These are phyloP conservation scores for Pisolithus albus DNA, from an alignment of 768 basidiomycete species.

Conservation along the genomic window DNA sequence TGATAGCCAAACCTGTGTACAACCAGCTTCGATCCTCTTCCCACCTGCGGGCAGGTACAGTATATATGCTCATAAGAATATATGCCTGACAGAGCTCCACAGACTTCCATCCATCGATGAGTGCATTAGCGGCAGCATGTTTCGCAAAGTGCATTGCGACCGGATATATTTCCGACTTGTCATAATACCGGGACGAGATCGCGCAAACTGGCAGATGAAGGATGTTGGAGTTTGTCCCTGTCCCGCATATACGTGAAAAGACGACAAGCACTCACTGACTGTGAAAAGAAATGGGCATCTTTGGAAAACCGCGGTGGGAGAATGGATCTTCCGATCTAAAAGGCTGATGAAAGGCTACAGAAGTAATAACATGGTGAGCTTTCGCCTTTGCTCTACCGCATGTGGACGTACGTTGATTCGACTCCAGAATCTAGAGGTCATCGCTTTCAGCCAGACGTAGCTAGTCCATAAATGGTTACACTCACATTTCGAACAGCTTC, in stretches of 20 bases:
- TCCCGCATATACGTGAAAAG: neutral
- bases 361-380: neutral
- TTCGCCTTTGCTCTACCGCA: neutral
- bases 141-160: constrained; percentile 88
- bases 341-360: constrained; percentile 59
- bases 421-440: constrained; percentile 53
- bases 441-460: constrained; percentile 4
- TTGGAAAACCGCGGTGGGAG: constrained; percentile 68
- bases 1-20: constrained; percentile 81
- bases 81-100: constrained; percentile 91
- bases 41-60: constrained; percentile 75
- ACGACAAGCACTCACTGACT: constrained; percentile 49
- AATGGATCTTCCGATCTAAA: constrained; percentile 77
- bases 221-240: neutral
- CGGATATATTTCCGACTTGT: constrained; percentile 76
- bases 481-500: constrained; percentile 78
- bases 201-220: constrained; percentile 64
- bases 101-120: constrained; percentile 78
- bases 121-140: constrained; percentile 70
- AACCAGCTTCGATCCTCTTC: constrained; percentile 90
- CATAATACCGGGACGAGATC: constrained; percentile 74
- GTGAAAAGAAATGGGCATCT: constrained; percentile 90
- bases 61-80: constrained; percentile 77
- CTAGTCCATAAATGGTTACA: constrained; percentile 4
- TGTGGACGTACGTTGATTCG: constrained; percentile 54